Conservation (phyloP, 805 yeast genomes). For the Ogataea pilisensis region DNA sequence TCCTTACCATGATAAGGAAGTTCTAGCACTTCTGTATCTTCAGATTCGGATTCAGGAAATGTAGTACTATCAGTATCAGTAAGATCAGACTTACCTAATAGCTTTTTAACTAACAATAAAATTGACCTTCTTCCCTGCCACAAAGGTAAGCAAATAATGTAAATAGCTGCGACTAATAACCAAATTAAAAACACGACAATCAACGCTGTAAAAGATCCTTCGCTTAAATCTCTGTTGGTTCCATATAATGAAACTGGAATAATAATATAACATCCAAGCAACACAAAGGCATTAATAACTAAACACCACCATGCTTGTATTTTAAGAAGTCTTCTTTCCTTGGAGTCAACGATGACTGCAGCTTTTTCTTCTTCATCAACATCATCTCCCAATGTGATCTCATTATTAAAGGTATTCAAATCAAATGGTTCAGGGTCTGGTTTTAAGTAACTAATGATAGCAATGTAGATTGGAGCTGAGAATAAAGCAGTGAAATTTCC, state of each 20-base stretch:
- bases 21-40: background rate
- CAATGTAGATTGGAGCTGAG: conserved; percentile 26
- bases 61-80: background rate
- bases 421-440: conserved; percentile 32
- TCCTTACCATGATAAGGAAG: background rate
- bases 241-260: conserved; percentile 34
- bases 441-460: conserved; percentile 25
- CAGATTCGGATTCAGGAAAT: background rate
- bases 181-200: conserved; percentile 36
- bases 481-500: conserved; percentile 28
- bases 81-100: background rate
- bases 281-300: conserved; percentile 32
- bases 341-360: conserved; percentile 22
- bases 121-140: conserved; percentile 30
- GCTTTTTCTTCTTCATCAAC: conserved; percentile 30
- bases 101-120: background rate
- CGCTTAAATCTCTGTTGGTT: conserved; percentile 31
- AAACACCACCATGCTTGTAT: conserved; percentile 39
- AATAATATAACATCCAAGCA: conserved; percentile 30
- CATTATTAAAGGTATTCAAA: conserved; percentile 14
- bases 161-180: conserved; percentile 32
- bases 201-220: conserved; percentile 33
- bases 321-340: conserved; percentile 24
- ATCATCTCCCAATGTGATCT: conserved; percentile 33
- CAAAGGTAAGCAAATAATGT: conserved; percentile 35